These are phyloP conservation scores for Euphorbia lathyris DNA, from an alignment of 345 rosid genomes.

Conservation along the genomic window DNA sequence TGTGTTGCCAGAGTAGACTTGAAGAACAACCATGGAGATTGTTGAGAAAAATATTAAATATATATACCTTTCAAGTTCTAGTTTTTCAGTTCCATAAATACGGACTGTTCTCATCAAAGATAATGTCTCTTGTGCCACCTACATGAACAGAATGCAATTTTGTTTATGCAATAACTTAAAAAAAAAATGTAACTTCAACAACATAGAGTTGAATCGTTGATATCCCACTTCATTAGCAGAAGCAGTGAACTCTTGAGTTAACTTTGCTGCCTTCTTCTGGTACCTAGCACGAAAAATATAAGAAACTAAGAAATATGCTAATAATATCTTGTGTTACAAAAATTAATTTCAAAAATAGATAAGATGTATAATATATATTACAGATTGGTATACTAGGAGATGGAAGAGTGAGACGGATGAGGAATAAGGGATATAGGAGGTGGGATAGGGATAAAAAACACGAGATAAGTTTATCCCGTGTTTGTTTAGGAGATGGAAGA, in stretches of 20 bases:
- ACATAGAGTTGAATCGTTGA: slow-evolving; percentile 20
- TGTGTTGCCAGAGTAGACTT: slow-evolving; percentile 6
- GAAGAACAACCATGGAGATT: not conserved
- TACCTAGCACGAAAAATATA: slow-evolving; percentile 49
- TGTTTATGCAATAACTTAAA: slow-evolving; percentile 6
- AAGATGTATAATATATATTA: slow-evolving; percentile 4
- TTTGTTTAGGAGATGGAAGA: too few species aligned
- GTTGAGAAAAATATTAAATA: slow-evolving; percentile 1
- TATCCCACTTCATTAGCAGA: slow-evolving; percentile 83
- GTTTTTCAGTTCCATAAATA: slow-evolving; percentile 89
- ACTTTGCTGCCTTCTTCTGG: slow-evolving; percentile 92
- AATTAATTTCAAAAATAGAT: not conserved
- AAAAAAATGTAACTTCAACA: slow-evolving; percentile 9
- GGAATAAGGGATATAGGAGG: too few species aligned
- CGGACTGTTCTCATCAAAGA: slow-evolving; percentile 97
- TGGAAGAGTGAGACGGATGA: too few species aligned
- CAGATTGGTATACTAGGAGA: not conserved
- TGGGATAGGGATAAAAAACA: too few species aligned
- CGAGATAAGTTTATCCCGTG: too few species aligned
- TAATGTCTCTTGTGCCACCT: slow-evolving; percentile 98
- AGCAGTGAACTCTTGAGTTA: slow-evolving; percentile 79
- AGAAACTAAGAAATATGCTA: slow-evolving; percentile 15
- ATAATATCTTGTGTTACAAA: slow-evolving; percentile 9
- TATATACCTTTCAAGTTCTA: slow-evolving; percentile 66
- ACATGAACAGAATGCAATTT: slow-evolving; percentile 11